Evolutionary conservation across 2,329 filamentous ascomycete genomes (phyloP).

Genomic region (Curvularia lunata): DNA sequence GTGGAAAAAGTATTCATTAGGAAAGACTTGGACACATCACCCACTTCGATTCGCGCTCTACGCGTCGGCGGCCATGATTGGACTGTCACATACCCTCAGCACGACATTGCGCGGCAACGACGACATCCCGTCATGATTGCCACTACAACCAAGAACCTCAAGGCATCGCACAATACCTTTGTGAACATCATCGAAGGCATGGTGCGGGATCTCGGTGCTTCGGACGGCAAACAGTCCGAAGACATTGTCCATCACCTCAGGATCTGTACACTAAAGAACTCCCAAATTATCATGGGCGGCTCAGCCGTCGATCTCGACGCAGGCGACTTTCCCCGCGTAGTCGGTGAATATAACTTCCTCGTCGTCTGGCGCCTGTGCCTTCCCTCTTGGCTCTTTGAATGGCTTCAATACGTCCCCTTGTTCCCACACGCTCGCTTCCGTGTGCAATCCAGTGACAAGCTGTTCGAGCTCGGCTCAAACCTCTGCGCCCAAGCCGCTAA

Average conservation of each 20-base stretch:
- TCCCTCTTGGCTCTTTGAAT: constrained; percentile 28
- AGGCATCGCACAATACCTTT: constrained; percentile 22
- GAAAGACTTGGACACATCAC: constrained; percentile 28
- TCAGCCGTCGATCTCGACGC: constrained; percentile 23
- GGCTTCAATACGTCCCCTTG: constrained; percentile 23
- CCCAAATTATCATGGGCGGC: constrained; percentile 29
- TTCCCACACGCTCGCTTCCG: constrained; percentile 26
- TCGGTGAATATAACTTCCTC: constrained; percentile 32
- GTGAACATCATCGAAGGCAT: constrained; percentile 25
- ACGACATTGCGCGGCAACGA: constrained; percentile 22
- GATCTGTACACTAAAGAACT: constrained; percentile 28
- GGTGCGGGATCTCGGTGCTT: constrained; percentile 21
- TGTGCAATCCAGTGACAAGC: constrained; percentile 28
- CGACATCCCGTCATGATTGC: constrained; percentile 32
- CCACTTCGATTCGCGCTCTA: constrained; percentile 27
- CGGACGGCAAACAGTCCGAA: constrained; percentile 21
- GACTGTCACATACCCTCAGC: constrained; percentile 32
- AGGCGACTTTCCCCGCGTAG: constrained; percentile 22
- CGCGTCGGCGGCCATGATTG: constrained; percentile 30
- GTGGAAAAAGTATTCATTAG: constrained; percentile 27
- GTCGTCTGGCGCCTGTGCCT: constrained; percentile 30
- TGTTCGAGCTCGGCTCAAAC: constrained; percentile 24
- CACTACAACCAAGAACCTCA: constrained; percentile 28
- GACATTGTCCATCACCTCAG: constrained; percentile 31
- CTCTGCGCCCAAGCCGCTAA: constrained; percentile 22